Conservation (phyloP, 2,329 filamentous ascomycete species). For the Sordariomycetes sp. region DNA sequence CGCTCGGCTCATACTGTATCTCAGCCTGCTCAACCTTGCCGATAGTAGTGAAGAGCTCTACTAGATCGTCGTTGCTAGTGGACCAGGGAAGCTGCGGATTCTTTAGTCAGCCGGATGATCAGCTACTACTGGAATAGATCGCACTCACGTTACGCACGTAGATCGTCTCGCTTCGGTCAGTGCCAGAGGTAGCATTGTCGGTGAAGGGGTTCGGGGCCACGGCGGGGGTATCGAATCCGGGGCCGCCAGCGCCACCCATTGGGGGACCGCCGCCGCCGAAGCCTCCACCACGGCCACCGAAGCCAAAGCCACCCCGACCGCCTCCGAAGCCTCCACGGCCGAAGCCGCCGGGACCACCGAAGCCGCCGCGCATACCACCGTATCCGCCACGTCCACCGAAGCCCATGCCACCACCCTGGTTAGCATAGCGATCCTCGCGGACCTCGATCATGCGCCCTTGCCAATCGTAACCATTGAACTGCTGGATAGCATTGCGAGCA, state of each 20-base stretch:
- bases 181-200: slow-evolving; percentile 80
- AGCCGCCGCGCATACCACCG: slow-evolving; percentile 49
- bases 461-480: slow-evolving; percentile 99
- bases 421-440: slow-evolving; percentile 89
- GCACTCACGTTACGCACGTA: slow-evolving; percentile 90
- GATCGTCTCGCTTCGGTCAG: slow-evolving; percentile 74
- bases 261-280: slow-evolving; percentile 26
- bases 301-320: slow-evolving; percentile 32
- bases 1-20: slow-evolving; percentile 96
- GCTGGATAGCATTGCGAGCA: slow-evolving; percentile 88
- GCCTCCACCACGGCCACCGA: slow-evolving; percentile 23
- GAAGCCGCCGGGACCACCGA: slow-evolving; percentile 45
- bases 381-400: slow-evolving; percentile 50
- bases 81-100: slow-evolving; percentile 80
- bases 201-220: slow-evolving; percentile 82
- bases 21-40: slow-evolving; percentile 98
- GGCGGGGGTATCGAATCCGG: slow-evolving; percentile 36
- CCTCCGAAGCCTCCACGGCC: slow-evolving; percentile 48
- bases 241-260: slow-evolving; percentile 22
- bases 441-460: slow-evolving; percentile 90
- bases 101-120: slow-evolving; percentile 1
- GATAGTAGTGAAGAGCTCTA: slow-evolving; percentile 95
- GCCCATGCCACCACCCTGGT: slow-evolving; percentile 45
- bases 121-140: too few relatives aligned
- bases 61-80: slow-evolving; percentile 93